Evolutionary conservation across 2,329 filamentous ascomycete genomes (phyloP).

Genomic region (Escovopsis sp.): DNA sequence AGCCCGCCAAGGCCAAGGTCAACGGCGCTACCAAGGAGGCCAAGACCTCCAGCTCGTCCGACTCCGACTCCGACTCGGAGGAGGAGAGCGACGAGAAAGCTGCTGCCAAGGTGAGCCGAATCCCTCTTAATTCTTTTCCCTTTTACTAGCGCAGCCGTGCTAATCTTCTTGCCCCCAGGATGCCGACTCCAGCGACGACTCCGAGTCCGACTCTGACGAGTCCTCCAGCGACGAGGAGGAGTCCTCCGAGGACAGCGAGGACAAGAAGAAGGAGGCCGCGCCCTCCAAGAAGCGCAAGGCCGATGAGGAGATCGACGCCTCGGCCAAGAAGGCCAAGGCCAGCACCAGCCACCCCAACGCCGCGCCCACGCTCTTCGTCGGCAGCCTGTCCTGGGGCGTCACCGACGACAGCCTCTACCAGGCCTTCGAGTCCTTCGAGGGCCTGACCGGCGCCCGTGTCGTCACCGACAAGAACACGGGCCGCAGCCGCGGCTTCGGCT

Average conservation of each 20-base stretch:
- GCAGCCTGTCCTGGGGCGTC: constrained; percentile 81
- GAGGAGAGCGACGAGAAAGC: constrained; percentile 11
- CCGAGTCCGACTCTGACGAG: constrained; percentile 18
- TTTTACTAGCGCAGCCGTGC: background rate
- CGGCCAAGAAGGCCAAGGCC: constrained; percentile 54
- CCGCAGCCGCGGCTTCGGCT: constrained; percentile 84
- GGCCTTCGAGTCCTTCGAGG: constrained; percentile 69
- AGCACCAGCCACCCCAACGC: constrained; percentile 35
- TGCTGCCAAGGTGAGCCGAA: constrained; percentile 15
- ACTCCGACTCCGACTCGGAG: constrained; percentile 22
- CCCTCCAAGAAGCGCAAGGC: constrained; percentile 34
- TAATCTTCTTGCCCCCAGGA: constrained; percentile 9
- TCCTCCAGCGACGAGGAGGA: constrained; percentile 18
- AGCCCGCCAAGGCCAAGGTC: constrained; percentile 14
- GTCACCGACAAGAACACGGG: constrained; percentile 70
- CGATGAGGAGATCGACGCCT: constrained; percentile 33
- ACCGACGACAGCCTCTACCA: constrained; percentile 69
- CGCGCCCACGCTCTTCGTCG: constrained; percentile 62
- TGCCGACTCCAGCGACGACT: constrained; percentile 15
- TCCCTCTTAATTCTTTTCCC: background rate
- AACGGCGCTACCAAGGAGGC: constrained; percentile 13
- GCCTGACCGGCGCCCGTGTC: constrained; percentile 58
- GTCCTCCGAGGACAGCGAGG: constrained; percentile 13
- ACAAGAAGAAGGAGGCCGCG: constrained; percentile 22
- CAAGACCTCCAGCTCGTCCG: constrained; percentile 15